Conservation (phyloP, 1,139 yeast genomes). For the Sugiyamaella xylanicola region DNA sequence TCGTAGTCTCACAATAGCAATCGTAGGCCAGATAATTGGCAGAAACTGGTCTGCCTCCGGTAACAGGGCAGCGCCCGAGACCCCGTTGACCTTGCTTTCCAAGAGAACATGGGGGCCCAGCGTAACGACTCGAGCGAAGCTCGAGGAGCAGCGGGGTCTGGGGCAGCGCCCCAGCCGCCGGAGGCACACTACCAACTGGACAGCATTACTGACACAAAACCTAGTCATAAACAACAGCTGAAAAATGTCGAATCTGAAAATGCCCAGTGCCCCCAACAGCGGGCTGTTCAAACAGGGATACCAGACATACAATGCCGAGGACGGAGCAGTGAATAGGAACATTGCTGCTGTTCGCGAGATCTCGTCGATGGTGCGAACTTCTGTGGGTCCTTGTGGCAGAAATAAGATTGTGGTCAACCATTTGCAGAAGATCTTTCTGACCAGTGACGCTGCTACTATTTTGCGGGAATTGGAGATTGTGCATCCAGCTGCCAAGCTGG, state of each 20-base stretch:
- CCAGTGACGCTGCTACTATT: conserved; percentile 97
- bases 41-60: neutral
- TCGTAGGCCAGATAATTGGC: too few species aligned
- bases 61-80: neutral
- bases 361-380: conserved; percentile 85
- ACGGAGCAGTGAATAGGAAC: conserved; percentile 91
- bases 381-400: conserved; percentile 97
- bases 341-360: conserved; percentile 94
- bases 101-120: too few species aligned
- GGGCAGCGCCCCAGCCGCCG: conserved; percentile 1
- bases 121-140: neutral
- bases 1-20: too few species aligned
- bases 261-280: conserved; percentile 91
- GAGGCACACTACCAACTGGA: too few species aligned
- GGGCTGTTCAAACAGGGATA: conserved; percentile 97
- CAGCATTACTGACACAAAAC: too few species aligned
- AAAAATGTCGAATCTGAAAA: conserved; percentile 48
- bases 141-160: neutral
- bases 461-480: conserved; percentile 89
- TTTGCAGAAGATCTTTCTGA: conserved; percentile 79
- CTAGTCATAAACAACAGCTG: neutral
- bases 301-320: conserved; percentile 81
- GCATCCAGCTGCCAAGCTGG: conserved; percentile 94
- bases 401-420: conserved; percentile 92
- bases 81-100: neutral